Conservation (phyloP, 73 alveolate genomes). For the Uronychia setigera region DNA sequence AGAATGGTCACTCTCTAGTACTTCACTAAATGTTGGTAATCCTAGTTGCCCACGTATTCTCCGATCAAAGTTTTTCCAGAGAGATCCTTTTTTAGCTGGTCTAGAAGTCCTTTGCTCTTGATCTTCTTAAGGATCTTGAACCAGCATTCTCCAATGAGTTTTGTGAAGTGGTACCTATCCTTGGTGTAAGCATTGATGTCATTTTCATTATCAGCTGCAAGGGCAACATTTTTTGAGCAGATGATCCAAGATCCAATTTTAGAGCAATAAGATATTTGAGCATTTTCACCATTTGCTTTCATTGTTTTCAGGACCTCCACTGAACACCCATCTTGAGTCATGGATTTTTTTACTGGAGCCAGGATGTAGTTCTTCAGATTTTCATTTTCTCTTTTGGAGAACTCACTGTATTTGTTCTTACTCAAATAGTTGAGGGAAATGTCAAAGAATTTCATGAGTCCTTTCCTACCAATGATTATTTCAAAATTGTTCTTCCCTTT, state of each 20-base stretch:
- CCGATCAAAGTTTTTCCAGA: conserved; percentile 87
- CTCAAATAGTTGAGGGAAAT: conserved; percentile 1
- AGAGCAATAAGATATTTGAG: conserved; percentile 79
- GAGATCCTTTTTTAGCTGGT: conserved; percentile 72
- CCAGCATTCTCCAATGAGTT: conserved; percentile 84
- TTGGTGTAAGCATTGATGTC: conserved; percentile 65
- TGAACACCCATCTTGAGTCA: conserved; percentile 22
- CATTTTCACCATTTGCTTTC: conserved; percentile 97
- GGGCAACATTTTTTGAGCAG: conserved; percentile 86
- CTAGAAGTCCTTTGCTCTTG: conserved; percentile 12
- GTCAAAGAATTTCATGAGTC: conserved; percentile 56
- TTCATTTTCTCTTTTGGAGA: no score
- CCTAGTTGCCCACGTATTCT: conserved; percentile 89
- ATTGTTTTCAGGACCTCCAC: conserved; percentile 55
- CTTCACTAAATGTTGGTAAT: conserved; percentile 83
- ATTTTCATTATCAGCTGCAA: conserved; percentile 66
- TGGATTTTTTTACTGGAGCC: no score
- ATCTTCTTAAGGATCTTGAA: conserved; percentile 67
- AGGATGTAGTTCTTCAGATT: conserved; percentile 32
- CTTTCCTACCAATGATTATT: conserved; percentile 47
- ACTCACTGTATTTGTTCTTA: conserved; percentile 18
- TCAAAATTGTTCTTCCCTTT: conserved; percentile 9
- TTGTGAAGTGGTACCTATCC: conserved; percentile 74
- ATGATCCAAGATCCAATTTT: conserved; percentile 81
- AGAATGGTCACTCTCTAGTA: conserved; percentile 73